Evolutionary conservation across 257 asterid genomes (phyloP), one percentile per base, ranked within the genome.

Genomic region (Nicotiana tomentosiformis): DNA sequence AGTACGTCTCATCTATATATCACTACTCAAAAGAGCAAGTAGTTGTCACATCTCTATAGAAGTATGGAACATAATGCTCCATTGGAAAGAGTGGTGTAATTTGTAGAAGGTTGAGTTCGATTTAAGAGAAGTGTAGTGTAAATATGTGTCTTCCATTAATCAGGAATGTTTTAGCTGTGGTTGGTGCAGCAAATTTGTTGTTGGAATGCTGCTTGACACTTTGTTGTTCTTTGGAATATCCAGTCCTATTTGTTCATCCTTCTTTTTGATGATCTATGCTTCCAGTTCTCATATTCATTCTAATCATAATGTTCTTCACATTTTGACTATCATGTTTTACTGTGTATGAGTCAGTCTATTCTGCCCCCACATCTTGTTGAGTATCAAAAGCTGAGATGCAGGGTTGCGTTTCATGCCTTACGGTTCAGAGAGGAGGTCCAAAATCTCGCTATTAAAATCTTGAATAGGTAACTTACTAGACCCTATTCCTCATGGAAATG

Each of bases 331-430:
- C 33, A 35, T 80, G 46, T 78, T 79, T 74, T 57, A 78, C 82
- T 84, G 66, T 56, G 20, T 77, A 81, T 86, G 78, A 77, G 39
- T 39, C 89, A 96, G 99, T 90, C 97, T 62, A 74, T 77, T 79
- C 97, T 96, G 88, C 98, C 98, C 74, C 89, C 92, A 68, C 84
- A 88, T 69, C 93, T 93, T 83, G 97, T 92, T 88, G 99, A 94
- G 86, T 89, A 91, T 84, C 98, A 96, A 88, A 88, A 96, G 86
- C 92, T 96, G 83, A 90, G 99, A 88, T 96, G 99, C 85, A 90
- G 99, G 81, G 99, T 96, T 85, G 89, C 99, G 51, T 96, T 86
- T 90, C 97, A 94, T 85, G 98, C 98, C 77, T 86, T 96, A 61
- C 90, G 86, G 82, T 92, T 96, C 90, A 85, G 99, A 88, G 89